These are phyloP conservation scores for Metschnikowia colocasiae DNA, from an alignment of 805 yeast genomes.

Conservation along the genomic window DNA sequence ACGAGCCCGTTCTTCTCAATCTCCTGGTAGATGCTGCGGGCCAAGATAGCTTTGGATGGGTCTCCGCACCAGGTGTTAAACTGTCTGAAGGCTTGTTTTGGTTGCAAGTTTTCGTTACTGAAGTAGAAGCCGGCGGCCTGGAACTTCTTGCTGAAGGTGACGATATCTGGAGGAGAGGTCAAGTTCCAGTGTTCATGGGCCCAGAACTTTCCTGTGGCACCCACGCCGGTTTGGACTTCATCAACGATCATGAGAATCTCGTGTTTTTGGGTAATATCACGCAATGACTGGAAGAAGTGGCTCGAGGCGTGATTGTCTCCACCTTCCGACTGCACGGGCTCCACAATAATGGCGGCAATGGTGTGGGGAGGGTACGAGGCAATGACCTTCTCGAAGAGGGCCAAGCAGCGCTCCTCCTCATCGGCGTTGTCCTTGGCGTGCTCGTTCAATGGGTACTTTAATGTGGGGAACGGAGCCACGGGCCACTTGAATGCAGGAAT, in stretches of 20 bases:
- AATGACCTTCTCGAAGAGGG: slow-evolving; percentile 38
- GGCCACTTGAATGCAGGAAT: slow-evolving; percentile 63
- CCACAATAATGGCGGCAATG: slow-evolving; percentile 53
- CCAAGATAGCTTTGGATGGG: slow-evolving; percentile 64
- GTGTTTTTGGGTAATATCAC: slow-evolving; percentile 56
- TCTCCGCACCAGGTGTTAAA: slow-evolving; percentile 81
- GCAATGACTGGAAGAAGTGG: slow-evolving; percentile 57
- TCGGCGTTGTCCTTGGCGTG: slow-evolving; percentile 37
- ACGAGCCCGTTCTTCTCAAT: slow-evolving; percentile 48
- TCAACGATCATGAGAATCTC: slow-evolving; percentile 61
- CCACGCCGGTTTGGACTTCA: slow-evolving; percentile 75
- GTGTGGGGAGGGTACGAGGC: slow-evolving; percentile 33
- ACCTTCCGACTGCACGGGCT: slow-evolving; percentile 71
- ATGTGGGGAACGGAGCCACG: slow-evolving; percentile 44
- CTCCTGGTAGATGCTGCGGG: slow-evolving; percentile 57
- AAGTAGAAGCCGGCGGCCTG: slow-evolving; percentile 72
- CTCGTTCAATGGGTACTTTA: slow-evolving; percentile 40
- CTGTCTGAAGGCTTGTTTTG: slow-evolving; percentile 61
- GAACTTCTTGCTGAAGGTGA: slow-evolving; percentile 68
- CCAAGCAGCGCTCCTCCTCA: slow-evolving; percentile 49
- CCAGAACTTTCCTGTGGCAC: slow-evolving; percentile 71
- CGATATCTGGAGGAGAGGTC: slow-evolving; percentile 61
- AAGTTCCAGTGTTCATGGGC: slow-evolving; percentile 68
- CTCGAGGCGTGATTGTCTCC: slow-evolving; percentile 71
- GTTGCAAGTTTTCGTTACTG: slow-evolving; percentile 55